These are phyloP conservation scores for Hypseocharis bilobata DNA, from an alignment of 441 rosid genomes.

Conservation along the genomic window DNA sequence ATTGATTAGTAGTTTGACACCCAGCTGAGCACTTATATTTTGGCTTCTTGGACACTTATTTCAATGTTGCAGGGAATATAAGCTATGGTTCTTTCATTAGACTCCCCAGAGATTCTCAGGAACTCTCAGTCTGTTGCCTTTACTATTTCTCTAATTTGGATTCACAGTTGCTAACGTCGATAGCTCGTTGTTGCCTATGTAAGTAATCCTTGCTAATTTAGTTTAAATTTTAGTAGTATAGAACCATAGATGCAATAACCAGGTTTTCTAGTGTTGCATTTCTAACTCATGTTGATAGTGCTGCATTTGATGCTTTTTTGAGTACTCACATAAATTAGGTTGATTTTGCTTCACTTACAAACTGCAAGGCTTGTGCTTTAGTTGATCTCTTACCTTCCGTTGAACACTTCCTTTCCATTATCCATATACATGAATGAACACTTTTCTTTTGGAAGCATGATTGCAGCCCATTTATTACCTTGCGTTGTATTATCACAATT, in stretches of 20 bases:
- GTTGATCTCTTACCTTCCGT: not conserved
- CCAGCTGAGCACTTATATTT: slow-evolving; percentile 15
- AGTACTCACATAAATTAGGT: not conserved
- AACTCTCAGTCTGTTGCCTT: slow-evolving; percentile 55
- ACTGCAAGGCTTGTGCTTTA: not conserved
- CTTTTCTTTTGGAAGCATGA: not conserved
- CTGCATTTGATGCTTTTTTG: not conserved
- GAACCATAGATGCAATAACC: not conserved
- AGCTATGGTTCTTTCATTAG: slow-evolving; percentile 58
- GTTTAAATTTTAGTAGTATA: not conserved
- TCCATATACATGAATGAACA: not conserved
- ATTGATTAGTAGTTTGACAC: slow-evolving; percentile 17
- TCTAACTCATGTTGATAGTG: not conserved
- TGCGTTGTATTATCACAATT: not conserved
- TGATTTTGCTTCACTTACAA: slow-evolving; percentile 1
- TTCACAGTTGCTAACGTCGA: slow-evolving; percentile 43
- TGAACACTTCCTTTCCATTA: not conserved
- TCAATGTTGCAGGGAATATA: slow-evolving; percentile 38
- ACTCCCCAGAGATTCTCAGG: slow-evolving; percentile 62
- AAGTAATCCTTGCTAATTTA: slow-evolving; percentile 25
- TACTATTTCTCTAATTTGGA: slow-evolving; percentile 59
- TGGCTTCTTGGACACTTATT: slow-evolving; percentile 13
- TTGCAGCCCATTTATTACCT: not conserved
- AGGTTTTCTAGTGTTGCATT: not conserved
- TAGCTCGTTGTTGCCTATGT: slow-evolving; percentile 64